Evolutionary conservation across 2,329 filamentous ascomycete genomes (phyloP).

Genomic region (Mariannaea sp.): DNA sequence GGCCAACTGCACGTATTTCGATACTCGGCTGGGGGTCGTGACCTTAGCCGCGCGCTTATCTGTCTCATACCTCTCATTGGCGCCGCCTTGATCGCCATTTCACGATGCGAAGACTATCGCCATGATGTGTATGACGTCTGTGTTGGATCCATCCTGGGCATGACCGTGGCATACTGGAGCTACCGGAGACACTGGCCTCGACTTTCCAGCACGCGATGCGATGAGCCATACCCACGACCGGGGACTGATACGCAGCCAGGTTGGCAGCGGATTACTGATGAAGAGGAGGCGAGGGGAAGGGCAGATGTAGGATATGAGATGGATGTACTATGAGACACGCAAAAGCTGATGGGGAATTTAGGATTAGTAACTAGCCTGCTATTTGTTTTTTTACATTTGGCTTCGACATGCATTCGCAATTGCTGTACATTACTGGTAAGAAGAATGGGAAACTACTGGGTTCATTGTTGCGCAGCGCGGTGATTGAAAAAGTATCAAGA

Average conservation of each 20-base stretch:
- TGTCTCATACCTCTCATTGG: constrained; percentile 64
- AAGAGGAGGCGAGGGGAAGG: constrained; percentile 52
- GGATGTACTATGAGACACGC: constrained; percentile 33
- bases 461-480: too few relatives aligned
- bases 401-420: too few relatives aligned
- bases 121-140: constrained; percentile 74
- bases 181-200: constrained; percentile 68
- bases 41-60: constrained; percentile 60
- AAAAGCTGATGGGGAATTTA: constrained; percentile 36
- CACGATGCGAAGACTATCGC: constrained; percentile 70
- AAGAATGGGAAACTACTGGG: too few relatives aligned
- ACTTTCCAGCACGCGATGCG: constrained; percentile 56
- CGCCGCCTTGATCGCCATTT: constrained; percentile 70
- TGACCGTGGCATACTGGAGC: constrained; percentile 65
- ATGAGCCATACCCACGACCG: constrained; percentile 61
- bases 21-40: constrained; percentile 49
- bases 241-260: constrained; percentile 41
- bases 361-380: constrained; percentile 29
- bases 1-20: constrained; percentile 67
- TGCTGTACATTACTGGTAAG: too few relatives aligned
- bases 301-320: constrained; percentile 48
- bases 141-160: constrained; percentile 64
- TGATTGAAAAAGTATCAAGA: too few relatives aligned
- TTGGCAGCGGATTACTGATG: constrained; percentile 56
- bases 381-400: neutral